Evolutionary conservation across 768 basidiomycete species (phyloP).

Genomic region (Hortiboletus campestris): DNA sequence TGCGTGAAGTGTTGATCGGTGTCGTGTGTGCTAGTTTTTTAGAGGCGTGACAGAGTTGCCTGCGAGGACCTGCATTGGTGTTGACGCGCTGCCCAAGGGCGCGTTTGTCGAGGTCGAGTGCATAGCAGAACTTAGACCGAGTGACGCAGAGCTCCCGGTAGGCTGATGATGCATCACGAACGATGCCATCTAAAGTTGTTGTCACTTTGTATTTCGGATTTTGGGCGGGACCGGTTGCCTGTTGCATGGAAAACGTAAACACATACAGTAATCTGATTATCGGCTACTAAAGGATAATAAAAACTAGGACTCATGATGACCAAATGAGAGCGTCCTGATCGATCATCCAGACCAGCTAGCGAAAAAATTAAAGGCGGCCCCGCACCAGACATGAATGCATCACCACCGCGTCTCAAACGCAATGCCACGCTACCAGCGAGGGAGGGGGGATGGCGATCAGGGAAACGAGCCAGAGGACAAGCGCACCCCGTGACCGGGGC

Average conservation of each 20-base stretch:
- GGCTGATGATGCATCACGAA: neutral
- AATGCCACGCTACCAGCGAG: neutral
- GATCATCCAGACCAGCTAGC: too few relatives aligned
- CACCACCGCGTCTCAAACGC: constrained; percentile 7
- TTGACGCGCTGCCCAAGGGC: constrained; percentile 49
- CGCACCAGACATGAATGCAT: neutral
- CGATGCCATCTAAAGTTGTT: too few relatives aligned
- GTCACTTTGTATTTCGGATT: neutral
- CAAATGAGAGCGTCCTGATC: neutral
- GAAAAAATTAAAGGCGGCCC: neutral
- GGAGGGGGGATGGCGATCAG: constrained; percentile 1
- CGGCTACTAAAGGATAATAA: neutral
- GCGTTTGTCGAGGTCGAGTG: constrained; percentile 64
- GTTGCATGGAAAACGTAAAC: too few relatives aligned
- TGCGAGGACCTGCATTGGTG: constrained; percentile 59
- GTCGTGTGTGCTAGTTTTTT: constrained; percentile 42
- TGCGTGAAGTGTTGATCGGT: neutral
- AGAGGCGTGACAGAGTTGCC: constrained; percentile 40
- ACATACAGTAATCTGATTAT: too few relatives aligned
- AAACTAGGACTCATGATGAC: too few relatives aligned
- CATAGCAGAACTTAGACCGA: constrained; percentile 47
- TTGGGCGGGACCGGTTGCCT: too few relatives aligned
- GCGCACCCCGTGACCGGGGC: neutral
- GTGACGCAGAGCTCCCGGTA: too few relatives aligned
- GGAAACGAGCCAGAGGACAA: constrained; percentile 2